Evolutionary conservation across 768 basidiomycete species (phyloP).

Genomic region (Collybia mongolica): DNA sequence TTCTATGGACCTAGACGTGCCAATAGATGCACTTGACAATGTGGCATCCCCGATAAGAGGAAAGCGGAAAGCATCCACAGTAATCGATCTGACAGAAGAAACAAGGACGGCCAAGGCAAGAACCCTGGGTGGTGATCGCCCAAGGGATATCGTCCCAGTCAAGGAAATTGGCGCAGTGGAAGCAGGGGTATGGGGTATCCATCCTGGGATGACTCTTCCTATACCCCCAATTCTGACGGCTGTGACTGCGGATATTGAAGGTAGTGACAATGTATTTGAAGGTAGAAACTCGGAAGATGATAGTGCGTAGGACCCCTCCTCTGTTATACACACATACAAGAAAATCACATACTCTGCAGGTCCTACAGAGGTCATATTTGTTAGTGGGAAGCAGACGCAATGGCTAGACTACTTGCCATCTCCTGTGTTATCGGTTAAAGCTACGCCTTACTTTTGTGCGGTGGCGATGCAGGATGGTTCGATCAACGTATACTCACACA

Average conservation of each 20-base stretch:
- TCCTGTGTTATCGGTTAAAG: slow-evolving; percentile 65
- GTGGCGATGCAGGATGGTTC: slow-evolving; percentile 77
- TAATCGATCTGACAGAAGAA: slow-evolving; percentile 39
- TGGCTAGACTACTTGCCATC: slow-evolving; percentile 90
- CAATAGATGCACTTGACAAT: slow-evolving; percentile 52
- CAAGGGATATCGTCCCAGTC: slow-evolving; percentile 46
- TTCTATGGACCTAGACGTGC: slow-evolving; percentile 55
- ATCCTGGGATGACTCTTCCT: slow-evolving; percentile 39
- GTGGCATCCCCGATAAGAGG: slow-evolving; percentile 39
- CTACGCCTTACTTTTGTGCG: slow-evolving; percentile 68
- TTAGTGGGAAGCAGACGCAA: slow-evolving; percentile 65
- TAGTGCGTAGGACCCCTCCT: slow-evolving; percentile 34
- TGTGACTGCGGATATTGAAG: slow-evolving; percentile 59
- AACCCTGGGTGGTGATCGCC: slow-evolving; percentile 71
- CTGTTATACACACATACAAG: background rate
- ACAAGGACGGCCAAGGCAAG: slow-evolving; percentile 32
- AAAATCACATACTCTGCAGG: slow-evolving; percentile 29
- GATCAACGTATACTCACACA: slow-evolving; percentile 81
- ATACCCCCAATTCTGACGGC: slow-evolving; percentile 62
- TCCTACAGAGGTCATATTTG: slow-evolving; percentile 66
- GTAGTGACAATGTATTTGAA: slow-evolving; percentile 69
- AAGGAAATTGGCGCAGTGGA: slow-evolving; percentile 47
- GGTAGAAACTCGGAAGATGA: slow-evolving; percentile 72
- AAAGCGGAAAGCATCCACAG: slow-evolving; percentile 48
- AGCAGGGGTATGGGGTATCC: slow-evolving; percentile 17